Percentiles rank a stretch among this genome's conserved stretches.
These are phyloP conservation scores for Sarocladiaceae sp. DNA, from an alignment of 2,329 filamentous ascomycete genomes.

Conservation along the genomic window DNA sequence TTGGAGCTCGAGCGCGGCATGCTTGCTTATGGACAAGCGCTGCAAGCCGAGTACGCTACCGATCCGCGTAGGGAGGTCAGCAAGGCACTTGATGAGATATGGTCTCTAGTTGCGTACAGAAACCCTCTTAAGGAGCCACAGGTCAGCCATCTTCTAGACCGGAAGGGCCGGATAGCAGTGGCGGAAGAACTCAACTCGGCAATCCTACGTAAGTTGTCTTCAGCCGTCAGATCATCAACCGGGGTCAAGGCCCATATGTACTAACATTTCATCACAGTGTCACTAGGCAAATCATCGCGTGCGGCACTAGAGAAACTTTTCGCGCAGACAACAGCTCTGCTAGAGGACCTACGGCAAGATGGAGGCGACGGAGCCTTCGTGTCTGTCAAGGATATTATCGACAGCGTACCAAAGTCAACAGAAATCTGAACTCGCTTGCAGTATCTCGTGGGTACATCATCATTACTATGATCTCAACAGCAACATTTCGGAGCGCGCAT, in stretches of 20 bases:
- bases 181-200: conserved; percentile 93
- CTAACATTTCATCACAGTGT: conserved; percentile 53
- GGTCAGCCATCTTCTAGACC: conserved; percentile 74
- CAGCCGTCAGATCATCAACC: too few species aligned
- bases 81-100: conserved; percentile 76
- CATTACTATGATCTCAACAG: background rate
- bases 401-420: conserved; percentile 38
- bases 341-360: conserved; percentile 76
- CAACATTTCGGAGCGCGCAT: too few species aligned
- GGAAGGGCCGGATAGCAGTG: conserved; percentile 68
- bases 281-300: conserved; percentile 81
- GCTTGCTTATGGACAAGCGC: conserved; percentile 72
- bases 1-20: conserved; percentile 60
- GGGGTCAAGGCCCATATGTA: background rate
- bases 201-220: conserved; percentile 67
- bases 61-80: conserved; percentile 67
- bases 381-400: conserved; percentile 49
- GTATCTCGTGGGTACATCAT: background rate
- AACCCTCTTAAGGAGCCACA: conserved; percentile 73
- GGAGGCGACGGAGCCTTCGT: conserved; percentile 82
- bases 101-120: conserved; percentile 80
- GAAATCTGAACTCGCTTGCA: conserved; percentile 22
- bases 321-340: conserved; percentile 78
- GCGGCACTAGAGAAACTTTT: conserved; percentile 82
- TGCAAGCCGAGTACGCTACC: conserved; percentile 72